Evolutionary conservation across 805 yeast genomes (phyloP), one percentile per base, ranked within the genome.

Genomic region (Lachancea meyersii): DNA sequence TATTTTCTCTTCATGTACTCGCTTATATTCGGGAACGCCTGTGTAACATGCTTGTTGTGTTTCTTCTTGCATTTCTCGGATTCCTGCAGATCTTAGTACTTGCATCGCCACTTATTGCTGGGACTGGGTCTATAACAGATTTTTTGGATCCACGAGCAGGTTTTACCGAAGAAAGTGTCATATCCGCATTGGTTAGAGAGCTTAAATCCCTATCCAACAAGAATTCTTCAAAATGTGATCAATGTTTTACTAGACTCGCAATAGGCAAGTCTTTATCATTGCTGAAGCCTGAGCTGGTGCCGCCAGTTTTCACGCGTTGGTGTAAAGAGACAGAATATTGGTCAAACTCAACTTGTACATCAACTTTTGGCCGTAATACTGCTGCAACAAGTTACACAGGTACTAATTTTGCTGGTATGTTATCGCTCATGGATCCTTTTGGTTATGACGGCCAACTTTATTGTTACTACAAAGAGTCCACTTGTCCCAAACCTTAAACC

Each of bases 371-470:
- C 16, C 61, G 72, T 56, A 62, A 57, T 43, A 69, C 74, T 1
- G 67, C 65, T 20, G 53, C 61, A 6, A 52, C 60, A 39, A 55
- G 68, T 10, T 49, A 63, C 22, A 55, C 63, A n/a, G 74, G 74
- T 38, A 57, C 69, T 11, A 77, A 77, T 50, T 72, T 77, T 44
- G 70, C 73, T 10, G 74, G 76, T 47, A 61, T 77, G 60, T 52
- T 77, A 32, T 65, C 68, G 14, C 51, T 72, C 38, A 73, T 78
- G 71, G 73, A 76, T 48, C 76, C 81, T 13, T 54, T 61, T 40
- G 69, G 77, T 8, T 51, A 67, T 21, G 84, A 79, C 51, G 82
- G 80, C 24, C 74, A 73, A 35, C 78, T 78, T 51, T 77, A 77
- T 61, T 82, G 89, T 58, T 71, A 76, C 58, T 74, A 61, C 57